Evolutionary conservation across 345 rosid genomes (phyloP), one percentile per base, ranked within the genome.

Genomic region (Geranium rotundifolium): DNA sequence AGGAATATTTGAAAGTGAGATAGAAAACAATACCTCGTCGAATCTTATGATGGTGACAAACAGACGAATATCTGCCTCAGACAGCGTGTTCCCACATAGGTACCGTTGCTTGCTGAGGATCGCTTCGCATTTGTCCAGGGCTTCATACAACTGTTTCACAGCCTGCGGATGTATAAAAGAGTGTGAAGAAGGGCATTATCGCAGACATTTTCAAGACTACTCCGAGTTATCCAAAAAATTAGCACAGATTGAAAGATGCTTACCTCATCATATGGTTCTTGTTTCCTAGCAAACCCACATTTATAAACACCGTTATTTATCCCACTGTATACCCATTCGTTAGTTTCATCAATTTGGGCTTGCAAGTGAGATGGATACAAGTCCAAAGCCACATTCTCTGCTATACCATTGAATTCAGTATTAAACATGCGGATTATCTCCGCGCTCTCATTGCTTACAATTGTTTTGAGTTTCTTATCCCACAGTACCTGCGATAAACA

Each of bases 41-140:
- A 89, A 91, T 84, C 98, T 87, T 76, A 91, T 84, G 23, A 91
- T 80, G 9, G 98, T 91, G 59, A 84, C 92, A 65, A 91, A 91
- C 70, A 89, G 70, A 54, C 92, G 72, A 10, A 91, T 74, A 78
- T 89, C 95, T 4, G 91, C 76, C 73, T 91, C 98, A 1, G 95
- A 72, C 56, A 89, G 64, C 41, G 65, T 65, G 62, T 85, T 82
- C 56, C 92, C 95, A 41, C 96, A 91, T 14, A 91, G 73, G 70
- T 80, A 91, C 0, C 87, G 69, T 14, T 87, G 85, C 77, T 85
- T 81, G 58, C 76, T 64, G 17, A 91, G 95, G 65, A 89, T 76
- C 61, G 70, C 82, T 63, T 91, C 96, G 13, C 95, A 87, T 78
- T 67, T 84, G 71, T 89, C 96, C 69, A 91, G 17, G 65, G 92